Conservation (phyloP, 2,329 filamentous ascomycete genomes). For the Chrysoporthe cubensis region DNA sequence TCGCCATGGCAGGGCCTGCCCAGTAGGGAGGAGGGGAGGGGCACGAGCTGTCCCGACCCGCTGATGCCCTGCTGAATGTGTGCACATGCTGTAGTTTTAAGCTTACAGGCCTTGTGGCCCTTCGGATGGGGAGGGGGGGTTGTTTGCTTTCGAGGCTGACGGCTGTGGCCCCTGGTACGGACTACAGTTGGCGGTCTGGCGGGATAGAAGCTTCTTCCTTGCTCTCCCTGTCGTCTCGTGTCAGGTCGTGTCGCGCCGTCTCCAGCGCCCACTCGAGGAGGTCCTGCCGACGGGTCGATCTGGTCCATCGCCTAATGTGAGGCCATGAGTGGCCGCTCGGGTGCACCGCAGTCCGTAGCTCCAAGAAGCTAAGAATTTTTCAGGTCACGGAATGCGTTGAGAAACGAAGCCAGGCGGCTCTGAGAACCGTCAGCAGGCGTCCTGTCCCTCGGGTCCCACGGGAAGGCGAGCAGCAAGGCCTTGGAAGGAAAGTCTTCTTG, state of each 20-base stretch:
- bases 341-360: too few species aligned
- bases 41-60: not conserved
- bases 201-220: not conserved
- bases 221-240: too few species aligned
- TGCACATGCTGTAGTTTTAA: not conserved
- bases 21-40: too few species aligned
- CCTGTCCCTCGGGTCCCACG: not conserved
- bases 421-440: not conserved
- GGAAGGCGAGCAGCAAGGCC: not conserved
- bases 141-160: slow-evolving; percentile 13
- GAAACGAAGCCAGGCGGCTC: not conserved
- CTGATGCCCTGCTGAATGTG: not conserved
- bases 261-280: not conserved
- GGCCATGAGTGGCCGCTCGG: too few species aligned
- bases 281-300: not conserved
- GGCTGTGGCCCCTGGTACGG: too few species aligned
- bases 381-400: too few species aligned
- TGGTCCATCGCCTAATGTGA: not conserved
- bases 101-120: slow-evolving; percentile 5
- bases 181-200: not conserved
- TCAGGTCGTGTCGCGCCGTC: not conserved
- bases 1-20: not conserved
- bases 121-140: not conserved
- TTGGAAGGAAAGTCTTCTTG: not conserved
- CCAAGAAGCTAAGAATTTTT: too few species aligned